Percentiles rank a stretch among this genome's conserved stretches.
phyloP scores from a whole-genome alignment of 116 monocot genomes.

The Cymodocea nodosa region DNA sequence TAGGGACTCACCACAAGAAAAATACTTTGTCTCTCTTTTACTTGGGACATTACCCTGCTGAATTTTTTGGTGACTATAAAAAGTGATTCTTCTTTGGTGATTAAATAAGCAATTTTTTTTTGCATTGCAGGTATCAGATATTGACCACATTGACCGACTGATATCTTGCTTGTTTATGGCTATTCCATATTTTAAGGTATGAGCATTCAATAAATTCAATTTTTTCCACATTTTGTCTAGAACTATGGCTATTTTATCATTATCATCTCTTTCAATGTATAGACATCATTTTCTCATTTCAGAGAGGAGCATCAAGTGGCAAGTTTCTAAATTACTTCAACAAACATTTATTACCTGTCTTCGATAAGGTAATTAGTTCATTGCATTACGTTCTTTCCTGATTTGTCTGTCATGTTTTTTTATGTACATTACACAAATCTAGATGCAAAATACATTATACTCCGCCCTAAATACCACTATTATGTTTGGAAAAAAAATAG shows the following conservation, averaged over 20 bases:
- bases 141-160: conserved; percentile 24
- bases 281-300: conserved; percentile 1
- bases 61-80: not conserved
- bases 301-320: conserved; percentile 25
- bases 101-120: not conserved
- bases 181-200: conserved; percentile 24
- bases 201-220: not conserved
- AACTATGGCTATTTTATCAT: not conserved
- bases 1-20: no score
- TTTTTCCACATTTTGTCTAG: not conserved
- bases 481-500: not conserved
- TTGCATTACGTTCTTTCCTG: not conserved
- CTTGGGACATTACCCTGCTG: no score
- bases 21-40: no score
- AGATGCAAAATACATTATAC: no score
- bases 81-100: not conserved
- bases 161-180: conserved; percentile 32
- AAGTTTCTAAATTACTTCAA: conserved; percentile 21
- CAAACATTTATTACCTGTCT: conserved; percentile 21
- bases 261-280: not conserved
- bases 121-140: conserved; percentile 19
- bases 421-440: not conserved
- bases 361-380: conserved; percentile 7
- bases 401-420: not conserved
- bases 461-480: no score